phyloP scores from a whole-genome alignment of 2,329 filamentous ascomycete genomes.

The Stemphylium beticola region DNA sequence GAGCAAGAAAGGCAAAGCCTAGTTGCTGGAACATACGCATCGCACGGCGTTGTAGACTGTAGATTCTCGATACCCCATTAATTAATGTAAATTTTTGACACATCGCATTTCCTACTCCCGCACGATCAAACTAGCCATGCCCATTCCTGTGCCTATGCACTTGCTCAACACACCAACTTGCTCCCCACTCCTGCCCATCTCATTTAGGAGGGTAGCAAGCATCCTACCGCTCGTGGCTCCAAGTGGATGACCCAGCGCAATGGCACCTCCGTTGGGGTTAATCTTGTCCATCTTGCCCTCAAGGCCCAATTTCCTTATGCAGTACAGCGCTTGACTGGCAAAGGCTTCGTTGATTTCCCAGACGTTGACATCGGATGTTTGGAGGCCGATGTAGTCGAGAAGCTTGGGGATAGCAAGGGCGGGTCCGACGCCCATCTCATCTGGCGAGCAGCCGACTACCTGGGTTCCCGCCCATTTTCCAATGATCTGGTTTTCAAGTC shows the following conservation, averaged over 20 bases:
- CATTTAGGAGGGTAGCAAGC: slow-evolving; percentile 74
- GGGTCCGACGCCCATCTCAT: slow-evolving; percentile 94
- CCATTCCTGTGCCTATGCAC: slow-evolving; percentile 68
- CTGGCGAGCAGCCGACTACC: slow-evolving; percentile 79
- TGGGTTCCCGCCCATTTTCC: slow-evolving; percentile 82
- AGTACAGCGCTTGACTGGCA: slow-evolving; percentile 70
- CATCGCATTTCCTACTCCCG: slow-evolving; percentile 45
- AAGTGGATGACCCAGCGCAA: slow-evolving; percentile 90
- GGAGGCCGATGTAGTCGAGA: slow-evolving; percentile 70
- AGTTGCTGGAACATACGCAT: not conserved
- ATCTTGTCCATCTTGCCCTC: slow-evolving; percentile 73
- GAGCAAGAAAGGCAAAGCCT: slow-evolving; percentile 41
- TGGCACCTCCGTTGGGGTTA: slow-evolving; percentile 91
- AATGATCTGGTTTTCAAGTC: slow-evolving; percentile 72
- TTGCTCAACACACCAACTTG: slow-evolving; percentile 88
- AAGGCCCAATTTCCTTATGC: slow-evolving; percentile 72
- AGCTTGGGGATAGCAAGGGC: slow-evolving; percentile 85
- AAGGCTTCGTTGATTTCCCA: slow-evolving; percentile 95
- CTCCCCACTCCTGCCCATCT: slow-evolving; percentile 70
- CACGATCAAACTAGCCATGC: slow-evolving; percentile 60
- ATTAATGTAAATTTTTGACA: not conserved
- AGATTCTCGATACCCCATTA: slow-evolving; percentile 1
- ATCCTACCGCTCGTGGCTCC: slow-evolving; percentile 87
- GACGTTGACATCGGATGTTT: slow-evolving; percentile 72
- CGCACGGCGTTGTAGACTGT: not conserved